Percentiles rank a stretch among this genome's conserved stretches.
phyloP scores from a whole-genome alignment of 495 filamentous ascomycete genomes.

The Melanomma pulvis-pyrius region DNA sequence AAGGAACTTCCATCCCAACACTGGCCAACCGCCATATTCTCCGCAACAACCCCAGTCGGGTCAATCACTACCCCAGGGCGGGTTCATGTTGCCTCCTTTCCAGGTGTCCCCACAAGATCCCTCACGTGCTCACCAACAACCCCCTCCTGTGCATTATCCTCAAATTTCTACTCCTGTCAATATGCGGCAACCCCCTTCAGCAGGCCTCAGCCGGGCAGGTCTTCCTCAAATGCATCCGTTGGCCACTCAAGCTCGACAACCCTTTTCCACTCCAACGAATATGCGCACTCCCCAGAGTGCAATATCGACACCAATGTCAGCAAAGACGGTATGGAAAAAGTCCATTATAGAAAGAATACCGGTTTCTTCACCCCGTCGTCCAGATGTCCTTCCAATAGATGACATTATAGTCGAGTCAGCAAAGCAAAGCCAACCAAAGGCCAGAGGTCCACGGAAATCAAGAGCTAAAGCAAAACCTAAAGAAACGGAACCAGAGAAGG shows the following conservation, averaged over 20 bases:
- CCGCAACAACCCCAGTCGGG: constrained; percentile 23
- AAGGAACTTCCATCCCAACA: constrained; percentile 30
- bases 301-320: constrained; percentile 17
- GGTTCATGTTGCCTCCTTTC: constrained; percentile 47
- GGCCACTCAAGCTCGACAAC: not conserved
- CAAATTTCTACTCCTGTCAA: constrained; percentile 27
- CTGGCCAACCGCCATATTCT: constrained; percentile 25
- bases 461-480: constrained; percentile 24
- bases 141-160: constrained; percentile 26
- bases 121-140: constrained; percentile 29
- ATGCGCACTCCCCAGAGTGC: constrained; percentile 23
- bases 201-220: not conserved
- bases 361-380: not conserved
- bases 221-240: constrained; percentile 13
- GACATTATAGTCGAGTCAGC: constrained; percentile 8
- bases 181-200: not conserved
- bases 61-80: constrained; percentile 40
- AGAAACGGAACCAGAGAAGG: constrained; percentile 21
- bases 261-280: constrained; percentile 23
- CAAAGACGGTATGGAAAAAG: constrained; percentile 30
- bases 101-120: constrained; percentile 40
- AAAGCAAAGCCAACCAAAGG: constrained; percentile 14
- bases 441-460: constrained; percentile 12
- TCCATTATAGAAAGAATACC: not conserved
- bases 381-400: constrained; percentile 17